Evolutionary conservation across 78 protist genomes (phyloP), one percentile per base, ranked within the genome.

Genomic region (Salpingoeca rosetta): DNA sequence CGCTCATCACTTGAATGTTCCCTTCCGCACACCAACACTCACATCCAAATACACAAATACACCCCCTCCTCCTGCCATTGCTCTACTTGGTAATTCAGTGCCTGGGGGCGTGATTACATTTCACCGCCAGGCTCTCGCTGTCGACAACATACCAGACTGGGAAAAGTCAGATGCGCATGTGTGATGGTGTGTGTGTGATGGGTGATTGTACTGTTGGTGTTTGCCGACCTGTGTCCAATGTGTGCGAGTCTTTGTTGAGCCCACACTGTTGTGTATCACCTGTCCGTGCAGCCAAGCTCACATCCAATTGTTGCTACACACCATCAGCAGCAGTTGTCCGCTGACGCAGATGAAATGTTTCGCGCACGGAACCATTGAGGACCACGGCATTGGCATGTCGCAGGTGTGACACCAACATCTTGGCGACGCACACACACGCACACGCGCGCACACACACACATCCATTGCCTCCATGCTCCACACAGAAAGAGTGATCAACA

Each of bases 311-410:
- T n/a, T n/a, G n/a, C n/a, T n/a, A n/a, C n/a, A n/a, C n/a, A n/a
- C n/a, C n/a, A n/a, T n/a, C n/a, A n/a, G n/a, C n/a, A n/a, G 28
- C 51, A 24, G 26, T 3, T 2, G 7, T 3, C 31, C 78, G 39
- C 79, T 83, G 36, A 43, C 85, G 51, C 28, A 45, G 26, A 3
- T 31, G 26, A 10, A 28, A 3, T 3, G 51, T n/a, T 3, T 37
- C 41, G 24, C 41, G 7, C 1, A 28, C 31, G 85, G 83, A 17
- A 77, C 81, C 39, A 86, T 86, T 57, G 89, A 87, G 42, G 89
- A 87, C 75, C 81, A 44, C 28, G 65, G 51, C 1, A 44, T 1
- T 12, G 41, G 56, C n/a, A 1, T 44, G 36, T 27, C 44, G 35
- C 77, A 73, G 77, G 77, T 73, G 12, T 17, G 31, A 17, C 65